Evolutionary conservation across 495 filamentous ascomycete genomes (phyloP).

Genomic region (Podospora comata): DNA sequence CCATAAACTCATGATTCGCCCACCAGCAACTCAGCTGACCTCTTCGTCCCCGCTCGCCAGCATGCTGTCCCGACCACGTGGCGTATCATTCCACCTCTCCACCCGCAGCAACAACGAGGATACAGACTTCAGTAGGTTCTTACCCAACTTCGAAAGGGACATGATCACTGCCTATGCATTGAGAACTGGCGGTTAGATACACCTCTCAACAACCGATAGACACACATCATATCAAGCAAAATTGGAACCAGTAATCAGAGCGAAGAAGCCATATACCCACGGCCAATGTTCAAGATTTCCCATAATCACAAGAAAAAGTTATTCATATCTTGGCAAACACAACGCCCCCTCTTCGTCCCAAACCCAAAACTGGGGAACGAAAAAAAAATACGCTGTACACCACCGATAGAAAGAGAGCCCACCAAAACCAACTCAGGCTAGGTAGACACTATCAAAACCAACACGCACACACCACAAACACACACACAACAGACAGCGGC

Average conservation of each 20-base stretch:
- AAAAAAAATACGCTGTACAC: background rate
- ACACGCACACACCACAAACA: background rate
- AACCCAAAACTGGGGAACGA: background rate
- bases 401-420: background rate
- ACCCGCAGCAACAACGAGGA: background rate
- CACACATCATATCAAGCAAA: background rate
- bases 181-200: background rate
- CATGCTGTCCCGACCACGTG: constrained; percentile 13
- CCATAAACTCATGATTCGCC: background rate
- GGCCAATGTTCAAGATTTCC: background rate
- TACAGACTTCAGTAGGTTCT: background rate
- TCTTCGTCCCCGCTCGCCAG: background rate
- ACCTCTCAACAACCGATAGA: background rate
- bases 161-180: background rate
- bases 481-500: background rate
- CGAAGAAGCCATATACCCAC: background rate
- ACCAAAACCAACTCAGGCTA: background rate
- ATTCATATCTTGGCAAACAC: background rate
- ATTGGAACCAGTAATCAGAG: background rate
- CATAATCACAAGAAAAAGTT: background rate
- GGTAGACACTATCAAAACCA: background rate
- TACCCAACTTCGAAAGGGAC: background rate
- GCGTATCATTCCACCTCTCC: constrained; percentile 13
- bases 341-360: background rate
- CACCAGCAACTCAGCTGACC: background rate